These are phyloP conservation scores for Microcyclosporella mali DNA, from an alignment of 2,329 filamentous ascomycete genomes.

Conservation along the genomic window DNA sequence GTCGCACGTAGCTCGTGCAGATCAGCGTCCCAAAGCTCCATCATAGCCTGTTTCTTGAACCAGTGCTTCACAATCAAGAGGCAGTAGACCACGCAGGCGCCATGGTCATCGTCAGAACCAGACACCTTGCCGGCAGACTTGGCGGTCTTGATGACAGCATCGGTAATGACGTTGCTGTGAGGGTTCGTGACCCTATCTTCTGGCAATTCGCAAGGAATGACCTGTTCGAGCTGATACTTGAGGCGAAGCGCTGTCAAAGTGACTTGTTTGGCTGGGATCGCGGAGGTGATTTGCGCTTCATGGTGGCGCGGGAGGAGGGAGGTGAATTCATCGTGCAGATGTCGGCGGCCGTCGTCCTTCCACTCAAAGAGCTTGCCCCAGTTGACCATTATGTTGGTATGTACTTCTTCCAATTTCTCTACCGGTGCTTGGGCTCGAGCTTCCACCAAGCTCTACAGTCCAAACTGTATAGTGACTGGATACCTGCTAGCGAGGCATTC, in stretches of 20 bases:
- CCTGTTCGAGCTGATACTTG: conserved; percentile 83
- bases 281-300: conserved; percentile 52
- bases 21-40: conserved; percentile 89
- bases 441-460: no score
- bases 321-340: conserved; percentile 38
- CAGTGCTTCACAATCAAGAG: conserved; percentile 67
- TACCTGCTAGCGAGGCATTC: no score
- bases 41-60: conserved; percentile 71
- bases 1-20: conserved; percentile 71
- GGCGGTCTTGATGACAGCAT: conserved; percentile 70
- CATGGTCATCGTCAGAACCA: conserved; percentile 48
- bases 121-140: conserved; percentile 61
- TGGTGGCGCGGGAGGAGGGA: conserved; percentile 58
- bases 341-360: conserved; percentile 34
- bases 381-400: neutral
- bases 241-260: conserved; percentile 85
- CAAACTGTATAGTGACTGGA: no score
- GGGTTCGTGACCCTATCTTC: conserved; percentile 66
- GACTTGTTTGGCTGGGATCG: conserved; percentile 70
- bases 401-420: no score
- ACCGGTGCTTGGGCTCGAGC: no score
- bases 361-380: conserved; percentile 16
- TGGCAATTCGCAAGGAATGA: conserved; percentile 84
- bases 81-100: conserved; percentile 76
- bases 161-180: conserved; percentile 80